Conservation (phyloP, 495 filamentous ascomycete species). For the Chaetomium cochliodes region DNA sequence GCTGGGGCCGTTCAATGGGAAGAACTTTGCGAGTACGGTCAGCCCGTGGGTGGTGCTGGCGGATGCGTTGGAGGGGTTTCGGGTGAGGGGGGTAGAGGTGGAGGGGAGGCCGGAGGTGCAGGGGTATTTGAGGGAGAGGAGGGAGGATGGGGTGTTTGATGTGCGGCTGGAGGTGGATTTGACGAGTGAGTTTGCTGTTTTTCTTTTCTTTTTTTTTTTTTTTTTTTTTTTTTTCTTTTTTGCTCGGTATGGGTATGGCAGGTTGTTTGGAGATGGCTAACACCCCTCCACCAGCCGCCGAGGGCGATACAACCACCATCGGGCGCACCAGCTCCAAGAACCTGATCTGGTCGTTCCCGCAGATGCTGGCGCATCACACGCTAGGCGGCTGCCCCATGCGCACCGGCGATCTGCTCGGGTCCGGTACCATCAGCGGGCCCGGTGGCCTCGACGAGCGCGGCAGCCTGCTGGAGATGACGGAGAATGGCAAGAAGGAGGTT, state of each 20-base stretch:
- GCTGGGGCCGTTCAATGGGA: constrained; percentile 82
- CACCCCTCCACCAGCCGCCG: constrained; percentile 44
- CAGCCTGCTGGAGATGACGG: constrained; percentile 78
- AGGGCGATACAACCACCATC: constrained; percentile 65
- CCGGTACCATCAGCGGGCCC: constrained; percentile 83
- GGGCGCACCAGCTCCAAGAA: constrained; percentile 63
- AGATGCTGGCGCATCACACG: constrained; percentile 93
- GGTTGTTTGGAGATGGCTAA: background rate
- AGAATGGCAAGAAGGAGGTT: constrained; percentile 62
- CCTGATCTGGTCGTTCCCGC: constrained; percentile 86
- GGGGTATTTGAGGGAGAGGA: constrained; percentile 67
- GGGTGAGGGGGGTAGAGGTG: constrained; percentile 56
- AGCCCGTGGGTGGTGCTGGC: constrained; percentile 85
- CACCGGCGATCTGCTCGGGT: constrained; percentile 81
- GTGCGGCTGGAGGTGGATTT: constrained; percentile 74
- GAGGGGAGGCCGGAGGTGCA: constrained; percentile 64
- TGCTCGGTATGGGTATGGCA: background rate
- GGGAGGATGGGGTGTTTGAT: constrained; percentile 64
- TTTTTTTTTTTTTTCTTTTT: too few species aligned
- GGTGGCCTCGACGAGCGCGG: constrained; percentile 57
- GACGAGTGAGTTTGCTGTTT: constrained; percentile 53
- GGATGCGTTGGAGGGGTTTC: constrained; percentile 75
- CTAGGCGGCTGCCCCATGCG: constrained; percentile 80
- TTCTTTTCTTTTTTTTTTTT: too few species aligned
- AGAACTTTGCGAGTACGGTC: constrained; percentile 91